Conservation (phyloP, 306 rosid species). For the Senna tora region DNA sequence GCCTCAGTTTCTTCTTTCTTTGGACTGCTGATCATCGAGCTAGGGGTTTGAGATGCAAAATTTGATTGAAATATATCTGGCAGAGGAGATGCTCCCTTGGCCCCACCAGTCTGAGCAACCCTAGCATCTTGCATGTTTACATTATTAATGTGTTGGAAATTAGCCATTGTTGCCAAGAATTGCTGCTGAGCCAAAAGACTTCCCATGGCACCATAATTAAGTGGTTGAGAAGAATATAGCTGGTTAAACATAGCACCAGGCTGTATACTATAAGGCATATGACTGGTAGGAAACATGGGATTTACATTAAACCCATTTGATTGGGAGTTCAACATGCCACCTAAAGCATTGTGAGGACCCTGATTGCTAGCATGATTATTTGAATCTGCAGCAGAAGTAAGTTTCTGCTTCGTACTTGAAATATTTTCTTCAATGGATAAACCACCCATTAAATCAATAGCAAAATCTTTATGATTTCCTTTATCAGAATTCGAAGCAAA, state of each 20-base stretch:
- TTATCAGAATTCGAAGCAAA: conserved; percentile 64
- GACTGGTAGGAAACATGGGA: conserved; percentile 61
- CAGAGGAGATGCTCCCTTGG: conserved; percentile 57
- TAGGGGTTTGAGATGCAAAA: conserved; percentile 58
- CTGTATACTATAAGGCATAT: conserved; percentile 57
- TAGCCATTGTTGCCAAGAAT: conserved; percentile 77
- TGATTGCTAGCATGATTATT: conserved; percentile 41
- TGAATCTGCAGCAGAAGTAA: conserved; percentile 50
- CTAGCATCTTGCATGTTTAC: conserved; percentile 55
- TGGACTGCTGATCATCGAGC: conserved; percentile 61
- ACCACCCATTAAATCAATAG: conserved; percentile 64
- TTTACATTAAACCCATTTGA: conserved; percentile 54
- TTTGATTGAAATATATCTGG: conserved; percentile 88
- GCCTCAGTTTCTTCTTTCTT: conserved; percentile 91
- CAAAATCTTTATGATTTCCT: conserved; percentile 50
- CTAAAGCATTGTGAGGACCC: conserved; percentile 48
- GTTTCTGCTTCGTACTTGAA: conserved; percentile 53
- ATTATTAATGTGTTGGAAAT: conserved; percentile 70
- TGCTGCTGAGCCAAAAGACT: conserved; percentile 80
- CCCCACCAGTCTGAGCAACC: conserved; percentile 52
- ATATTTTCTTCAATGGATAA: conserved; percentile 61
- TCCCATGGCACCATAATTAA: conserved; percentile 73
- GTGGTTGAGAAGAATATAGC: conserved; percentile 71
- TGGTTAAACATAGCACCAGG: conserved; percentile 74
- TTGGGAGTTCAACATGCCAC: conserved; percentile 64